These are phyloP conservation scores for Talinum fruticosum DNA, from an alignment of 148 eudicot species.

Conservation along the genomic window DNA sequence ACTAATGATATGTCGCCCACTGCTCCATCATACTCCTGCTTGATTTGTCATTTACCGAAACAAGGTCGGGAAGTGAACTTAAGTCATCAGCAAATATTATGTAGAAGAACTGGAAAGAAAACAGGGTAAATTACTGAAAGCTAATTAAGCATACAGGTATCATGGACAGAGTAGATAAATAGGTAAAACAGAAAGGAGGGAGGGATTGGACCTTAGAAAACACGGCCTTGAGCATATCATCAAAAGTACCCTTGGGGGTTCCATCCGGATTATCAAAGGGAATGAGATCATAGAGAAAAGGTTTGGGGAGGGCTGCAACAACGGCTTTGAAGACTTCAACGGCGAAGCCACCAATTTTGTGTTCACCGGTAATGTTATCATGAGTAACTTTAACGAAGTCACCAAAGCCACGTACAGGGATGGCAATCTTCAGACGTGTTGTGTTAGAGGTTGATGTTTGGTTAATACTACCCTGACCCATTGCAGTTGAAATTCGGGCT, in stretches of 20 bases:
- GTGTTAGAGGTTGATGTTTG: neutral
- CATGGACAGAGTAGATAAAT: neutral
- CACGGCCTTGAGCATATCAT: slow-evolving; percentile 26
- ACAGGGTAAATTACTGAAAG: neutral
- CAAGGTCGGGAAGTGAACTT: neutral
- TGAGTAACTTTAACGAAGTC: slow-evolving; percentile 21
- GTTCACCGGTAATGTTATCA: slow-evolving; percentile 13
- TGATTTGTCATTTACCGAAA: neutral
- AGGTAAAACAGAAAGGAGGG: neutral
- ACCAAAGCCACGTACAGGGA: slow-evolving; percentile 22
- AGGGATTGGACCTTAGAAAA: slow-evolving; percentile 7
- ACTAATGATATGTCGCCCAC: slow-evolving; percentile 31
- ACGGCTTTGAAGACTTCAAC: slow-evolving; percentile 29
- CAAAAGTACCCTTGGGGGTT: slow-evolving; percentile 25
- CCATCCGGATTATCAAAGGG: slow-evolving; percentile 26
- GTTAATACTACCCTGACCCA: neutral
- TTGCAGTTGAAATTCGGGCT: neutral
- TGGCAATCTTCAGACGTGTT: slow-evolving; percentile 20
- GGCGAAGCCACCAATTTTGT: slow-evolving; percentile 13
- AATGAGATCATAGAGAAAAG: neutral
- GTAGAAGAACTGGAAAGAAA: neutral
- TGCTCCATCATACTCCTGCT: slow-evolving; percentile 32
- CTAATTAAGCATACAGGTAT: neutral
- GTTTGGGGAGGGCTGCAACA: slow-evolving; percentile 6
- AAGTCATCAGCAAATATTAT: neutral